These are phyloP conservation scores for Taphrina populina DNA, from an alignment of 1,139 yeast species.

Conservation along the genomic window DNA sequence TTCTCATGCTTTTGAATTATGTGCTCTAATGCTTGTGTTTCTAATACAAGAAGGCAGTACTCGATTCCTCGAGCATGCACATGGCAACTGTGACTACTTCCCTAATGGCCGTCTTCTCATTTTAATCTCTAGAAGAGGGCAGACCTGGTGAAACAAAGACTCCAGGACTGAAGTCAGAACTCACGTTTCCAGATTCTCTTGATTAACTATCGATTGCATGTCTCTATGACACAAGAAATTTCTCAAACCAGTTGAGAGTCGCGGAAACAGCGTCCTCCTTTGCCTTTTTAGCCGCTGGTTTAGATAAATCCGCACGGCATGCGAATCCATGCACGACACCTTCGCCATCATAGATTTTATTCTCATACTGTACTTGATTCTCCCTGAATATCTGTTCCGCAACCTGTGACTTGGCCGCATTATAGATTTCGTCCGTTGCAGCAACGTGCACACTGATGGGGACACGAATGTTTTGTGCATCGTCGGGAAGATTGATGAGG, in stretches of 20 bases:
- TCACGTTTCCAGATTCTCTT: too few relatives aligned
- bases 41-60: too few relatives aligned
- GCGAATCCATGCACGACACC: slow-evolving; percentile 36
- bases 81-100: too few relatives aligned
- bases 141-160: too few relatives aligned
- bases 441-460: slow-evolving; percentile 35
- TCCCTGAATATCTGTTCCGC: slow-evolving; percentile 13
- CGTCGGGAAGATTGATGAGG: slow-evolving; percentile 31
- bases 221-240: too few relatives aligned
- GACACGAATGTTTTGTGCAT: slow-evolving; percentile 12
- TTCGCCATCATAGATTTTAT: slow-evolving; percentile 29
- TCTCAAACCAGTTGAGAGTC: slow-evolving; percentile 19
- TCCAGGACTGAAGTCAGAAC: too few relatives aligned
- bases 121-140: too few relatives aligned
- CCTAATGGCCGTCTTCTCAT: too few relatives aligned
- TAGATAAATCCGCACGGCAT: slow-evolving; percentile 14
- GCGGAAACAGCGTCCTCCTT: slow-evolving; percentile 21
- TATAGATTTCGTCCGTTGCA: slow-evolving; percentile 26
- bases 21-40: too few relatives aligned
- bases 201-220: too few relatives aligned
- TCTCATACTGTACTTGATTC: slow-evolving; percentile 29
- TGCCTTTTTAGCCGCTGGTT: slow-evolving; percentile 12
- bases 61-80: too few relatives aligned
- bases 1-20: slow-evolving; percentile 97
- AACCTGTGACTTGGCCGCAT: slow-evolving; percentile 10